Evolutionary conservation across 2,329 filamentous ascomycete genomes (phyloP).

Genomic region (Curvularia eragrostidis): DNA sequence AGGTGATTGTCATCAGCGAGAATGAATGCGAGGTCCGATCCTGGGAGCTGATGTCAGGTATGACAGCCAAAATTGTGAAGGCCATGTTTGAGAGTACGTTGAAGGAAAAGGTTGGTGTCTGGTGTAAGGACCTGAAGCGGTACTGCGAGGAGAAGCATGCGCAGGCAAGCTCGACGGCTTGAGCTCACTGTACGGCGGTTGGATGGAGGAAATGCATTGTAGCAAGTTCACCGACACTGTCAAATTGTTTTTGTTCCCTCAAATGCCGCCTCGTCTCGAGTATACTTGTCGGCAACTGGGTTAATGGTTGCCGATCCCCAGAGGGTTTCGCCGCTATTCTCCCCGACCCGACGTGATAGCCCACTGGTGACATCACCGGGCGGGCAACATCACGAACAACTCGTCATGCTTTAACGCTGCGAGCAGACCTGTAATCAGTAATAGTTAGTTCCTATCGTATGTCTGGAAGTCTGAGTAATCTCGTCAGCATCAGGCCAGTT

Average conservation of each 20-base stretch:
- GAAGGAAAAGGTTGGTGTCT: constrained; percentile 24
- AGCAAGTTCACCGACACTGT: background rate
- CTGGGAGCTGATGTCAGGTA: constrained; percentile 33
- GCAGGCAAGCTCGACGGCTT: background rate
- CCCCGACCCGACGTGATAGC: background rate
- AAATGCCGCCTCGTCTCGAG: background rate
- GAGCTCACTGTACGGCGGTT: background rate
- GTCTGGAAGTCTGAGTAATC: background rate
- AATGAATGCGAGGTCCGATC: constrained; percentile 29
- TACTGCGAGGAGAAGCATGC: constrained; percentile 18
- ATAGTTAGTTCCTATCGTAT: background rate
- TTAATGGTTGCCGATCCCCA: constrained; percentile 1
- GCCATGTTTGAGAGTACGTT: constrained; percentile 23
- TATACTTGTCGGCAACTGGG: constrained; percentile 1
- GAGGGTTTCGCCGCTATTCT: constrained; percentile 1
- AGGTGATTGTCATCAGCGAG: constrained; percentile 23
- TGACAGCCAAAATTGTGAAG: constrained; percentile 27
- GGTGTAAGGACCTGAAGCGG: constrained; percentile 29
- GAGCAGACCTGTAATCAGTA: background rate
- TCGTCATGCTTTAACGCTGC: background rate
- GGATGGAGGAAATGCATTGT: background rate
- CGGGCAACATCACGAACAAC: background rate
- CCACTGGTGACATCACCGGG: background rate
- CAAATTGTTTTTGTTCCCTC: background rate
- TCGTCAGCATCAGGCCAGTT: background rate